Conservation (phyloP, 306 rosid species). For the Quercus wislizeni region DNA sequence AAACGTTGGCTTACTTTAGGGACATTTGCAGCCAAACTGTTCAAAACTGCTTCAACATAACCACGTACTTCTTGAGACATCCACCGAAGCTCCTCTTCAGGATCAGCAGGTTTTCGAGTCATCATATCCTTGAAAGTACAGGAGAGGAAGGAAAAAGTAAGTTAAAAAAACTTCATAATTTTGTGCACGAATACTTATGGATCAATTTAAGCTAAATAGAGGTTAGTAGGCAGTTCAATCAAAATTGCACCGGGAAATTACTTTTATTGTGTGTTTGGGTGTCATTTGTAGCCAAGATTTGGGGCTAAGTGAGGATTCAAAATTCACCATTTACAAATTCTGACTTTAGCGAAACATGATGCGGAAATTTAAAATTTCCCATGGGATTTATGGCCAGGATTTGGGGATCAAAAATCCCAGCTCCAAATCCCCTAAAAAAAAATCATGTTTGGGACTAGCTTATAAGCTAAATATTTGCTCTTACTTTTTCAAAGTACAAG, state of each 20-base stretch:
- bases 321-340: too few relatives aligned
- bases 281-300: too few relatives aligned
- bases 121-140: slow-evolving; percentile 64
- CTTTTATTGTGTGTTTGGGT: too few relatives aligned
- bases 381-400: too few relatives aligned
- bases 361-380: too few relatives aligned
- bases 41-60: slow-evolving; percentile 94
- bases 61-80: slow-evolving; percentile 99
- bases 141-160: neutral
- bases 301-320: too few relatives aligned
- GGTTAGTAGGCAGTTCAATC: neutral
- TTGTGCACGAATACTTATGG: neutral
- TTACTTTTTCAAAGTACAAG: too few relatives aligned
- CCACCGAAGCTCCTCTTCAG: slow-evolving; percentile 98
- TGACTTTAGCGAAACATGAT: too few relatives aligned
- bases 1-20: slow-evolving; percentile 62
- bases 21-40: slow-evolving; percentile 98
- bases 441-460: too few relatives aligned
- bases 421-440: too few relatives aligned
- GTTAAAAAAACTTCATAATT: neutral
- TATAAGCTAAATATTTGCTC: too few relatives aligned
- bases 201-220: neutral
- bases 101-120: slow-evolving; percentile 95
- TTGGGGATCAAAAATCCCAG: too few relatives aligned
- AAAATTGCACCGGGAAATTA: neutral